These are phyloP conservation scores for Pichia insulana DNA, from an alignment of 805 yeast species.

Conservation along the genomic window DNA sequence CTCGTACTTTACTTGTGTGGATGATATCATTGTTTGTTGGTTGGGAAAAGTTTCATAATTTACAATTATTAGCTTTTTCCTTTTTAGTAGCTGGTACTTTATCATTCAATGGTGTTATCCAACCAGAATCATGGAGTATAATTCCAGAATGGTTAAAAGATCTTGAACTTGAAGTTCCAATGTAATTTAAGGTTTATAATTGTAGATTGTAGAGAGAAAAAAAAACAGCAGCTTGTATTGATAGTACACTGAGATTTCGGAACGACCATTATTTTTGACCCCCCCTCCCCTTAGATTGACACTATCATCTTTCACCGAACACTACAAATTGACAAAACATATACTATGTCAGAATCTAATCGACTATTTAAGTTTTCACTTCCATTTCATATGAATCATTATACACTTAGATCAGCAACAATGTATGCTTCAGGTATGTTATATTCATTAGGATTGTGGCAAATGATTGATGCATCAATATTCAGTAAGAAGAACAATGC, in stretches of 20 bases:
- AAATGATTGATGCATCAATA: constrained; percentile 79
- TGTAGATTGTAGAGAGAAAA: too few species aligned
- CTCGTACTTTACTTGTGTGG: constrained; percentile 73
- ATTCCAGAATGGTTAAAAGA: constrained; percentile 40
- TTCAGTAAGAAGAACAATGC: constrained; percentile 81
- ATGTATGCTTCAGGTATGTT: constrained; percentile 71
- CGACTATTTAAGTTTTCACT: constrained; percentile 57
- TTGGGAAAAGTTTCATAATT: constrained; percentile 61
- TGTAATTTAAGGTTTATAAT: neutral
- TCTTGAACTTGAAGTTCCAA: constrained; percentile 9
- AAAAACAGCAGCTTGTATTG: neutral
- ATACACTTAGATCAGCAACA: constrained; percentile 51
- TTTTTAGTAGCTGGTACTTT: constrained; percentile 64
- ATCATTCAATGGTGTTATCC: constrained; percentile 60
- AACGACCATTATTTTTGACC: too few species aligned
- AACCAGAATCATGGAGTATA: constrained; percentile 38
- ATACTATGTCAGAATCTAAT: constrained; percentile 33
- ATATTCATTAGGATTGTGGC: constrained; percentile 85
- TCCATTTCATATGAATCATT: constrained; percentile 65
- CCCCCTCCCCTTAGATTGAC: too few species aligned
- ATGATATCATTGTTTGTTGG: constrained; percentile 57
- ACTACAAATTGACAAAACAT: too few species aligned
- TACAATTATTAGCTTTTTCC: constrained; percentile 58
- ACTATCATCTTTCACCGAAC: too few species aligned
- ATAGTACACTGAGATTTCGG: too few species aligned